These are phyloP conservation scores for Solanum dulcamara DNA, from an alignment of 257 asterid genomes.

Conservation along the genomic window DNA sequence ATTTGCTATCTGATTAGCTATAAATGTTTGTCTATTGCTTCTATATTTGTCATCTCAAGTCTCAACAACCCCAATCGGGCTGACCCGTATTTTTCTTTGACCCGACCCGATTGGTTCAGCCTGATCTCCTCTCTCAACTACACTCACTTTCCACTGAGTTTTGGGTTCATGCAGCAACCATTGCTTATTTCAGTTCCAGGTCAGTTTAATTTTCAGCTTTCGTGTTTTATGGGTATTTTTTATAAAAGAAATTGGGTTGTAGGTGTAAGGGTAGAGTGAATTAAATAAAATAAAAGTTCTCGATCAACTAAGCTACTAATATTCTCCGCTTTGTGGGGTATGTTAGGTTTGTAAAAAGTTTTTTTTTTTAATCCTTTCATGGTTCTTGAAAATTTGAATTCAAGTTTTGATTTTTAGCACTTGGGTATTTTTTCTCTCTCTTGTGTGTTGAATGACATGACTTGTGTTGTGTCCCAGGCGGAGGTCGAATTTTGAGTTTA, in stretches of 20 bases:
- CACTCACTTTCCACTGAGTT: neutral
- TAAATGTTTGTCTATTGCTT: neutral
- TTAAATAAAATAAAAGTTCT: no score
- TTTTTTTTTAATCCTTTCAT: neutral
- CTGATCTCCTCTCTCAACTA: neutral
- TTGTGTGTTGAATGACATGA: neutral
- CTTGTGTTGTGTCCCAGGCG: no score
- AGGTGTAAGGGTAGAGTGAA: no score
- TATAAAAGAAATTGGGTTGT: no score
- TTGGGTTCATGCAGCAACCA: slow-evolving; percentile 29
- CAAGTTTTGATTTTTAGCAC: neutral
- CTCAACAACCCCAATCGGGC: neutral
- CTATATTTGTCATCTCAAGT: neutral
- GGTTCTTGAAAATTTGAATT: neutral
- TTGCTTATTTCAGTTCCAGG: slow-evolving; percentile 40
- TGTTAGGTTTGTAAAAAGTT: neutral
- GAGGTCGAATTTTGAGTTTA: no score
- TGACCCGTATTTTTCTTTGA: neutral
- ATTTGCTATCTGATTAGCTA: neutral
- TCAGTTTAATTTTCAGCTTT: slow-evolving; percentile 6
- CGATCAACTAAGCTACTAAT: no score
- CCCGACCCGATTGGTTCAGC: neutral
- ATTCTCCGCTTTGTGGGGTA: neutral
- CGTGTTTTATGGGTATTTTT: neutral
- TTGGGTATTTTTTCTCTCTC: neutral